Evolutionary conservation across 805 yeast species (phyloP).

Genomic region (Candida sanyiensis): DNA sequence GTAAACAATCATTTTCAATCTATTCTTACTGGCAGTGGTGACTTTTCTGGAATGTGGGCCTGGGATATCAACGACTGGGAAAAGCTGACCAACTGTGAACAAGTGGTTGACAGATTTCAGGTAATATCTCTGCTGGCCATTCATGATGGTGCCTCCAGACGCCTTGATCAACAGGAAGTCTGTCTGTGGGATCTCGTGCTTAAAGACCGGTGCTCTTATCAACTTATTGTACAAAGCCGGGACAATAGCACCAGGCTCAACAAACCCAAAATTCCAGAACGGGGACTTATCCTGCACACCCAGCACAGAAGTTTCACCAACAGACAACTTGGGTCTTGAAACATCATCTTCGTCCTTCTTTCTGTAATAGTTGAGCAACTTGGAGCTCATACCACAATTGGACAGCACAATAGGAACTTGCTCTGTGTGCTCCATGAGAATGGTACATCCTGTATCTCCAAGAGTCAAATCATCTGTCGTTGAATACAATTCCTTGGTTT

Average conservation of each 20-base stretch:
- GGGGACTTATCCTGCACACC: slow-evolving; percentile 97
- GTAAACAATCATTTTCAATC: slow-evolving; percentile 90
- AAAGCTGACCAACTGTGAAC: slow-evolving; percentile 85
- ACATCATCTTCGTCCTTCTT: slow-evolving; percentile 76
- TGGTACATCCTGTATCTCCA: slow-evolving; percentile 75
- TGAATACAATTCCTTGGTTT: slow-evolving; percentile 66
- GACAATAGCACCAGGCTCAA: slow-evolving; percentile 87
- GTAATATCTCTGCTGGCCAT: slow-evolving; percentile 59
- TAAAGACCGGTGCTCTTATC: slow-evolving; percentile 87
- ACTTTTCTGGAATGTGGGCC: slow-evolving; percentile 97
- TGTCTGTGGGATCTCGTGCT: slow-evolving; percentile 71
- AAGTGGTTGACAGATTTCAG: slow-evolving; percentile 63
- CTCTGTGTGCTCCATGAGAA: slow-evolving; percentile 85
- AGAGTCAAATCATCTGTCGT: slow-evolving; percentile 70
- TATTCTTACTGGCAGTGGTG: slow-evolving; percentile 84
- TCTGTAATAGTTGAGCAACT: slow-evolving; percentile 87
- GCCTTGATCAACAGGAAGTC: slow-evolving; percentile 80
- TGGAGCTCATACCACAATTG: slow-evolving; percentile 94
- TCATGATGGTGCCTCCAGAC: slow-evolving; percentile 62
- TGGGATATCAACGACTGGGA: slow-evolving; percentile 92
- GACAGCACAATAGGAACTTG: slow-evolving; percentile 79
- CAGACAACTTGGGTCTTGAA: slow-evolving; percentile 76
- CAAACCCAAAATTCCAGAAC: slow-evolving; percentile 97
- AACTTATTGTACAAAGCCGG: slow-evolving; percentile 91
- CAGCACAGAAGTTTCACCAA: slow-evolving; percentile 92